Base-by-base conservation (phyloP, 2,329 filamentous ascomycete genomes). In the Aureobasidium lini region DNA sequence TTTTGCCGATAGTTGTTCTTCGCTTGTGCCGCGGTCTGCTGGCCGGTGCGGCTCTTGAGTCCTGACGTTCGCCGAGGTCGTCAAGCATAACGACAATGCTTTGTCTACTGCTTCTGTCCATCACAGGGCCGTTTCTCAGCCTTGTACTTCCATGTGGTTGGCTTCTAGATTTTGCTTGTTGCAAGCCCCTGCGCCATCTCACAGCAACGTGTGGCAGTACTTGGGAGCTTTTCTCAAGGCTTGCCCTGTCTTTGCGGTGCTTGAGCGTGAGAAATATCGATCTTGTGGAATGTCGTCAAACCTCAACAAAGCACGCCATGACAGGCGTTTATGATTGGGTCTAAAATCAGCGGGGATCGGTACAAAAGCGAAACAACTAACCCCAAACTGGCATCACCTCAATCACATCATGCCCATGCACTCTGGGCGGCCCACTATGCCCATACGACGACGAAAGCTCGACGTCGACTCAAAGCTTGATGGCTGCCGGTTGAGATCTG, bases 381-480 rank as follows among this genome's bases (percentile, higher is more conserved):
- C 52, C 60, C 48, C 50, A n/a, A 59, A 50, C 18, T 31, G 59
- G 59, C 36, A 42, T 54, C 42, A 46, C 56, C 37, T 57, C 62
- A 49, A 63, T 63, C 60, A 63, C 60, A 60, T 60, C 60, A 63
- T 63, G 58, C 57, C 52, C 48, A 36, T 60, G 58, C 54, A 48
- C 60, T 47, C 52, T 60, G 32, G 58, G 59, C 59, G 57, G 48
- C 53, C 52, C 61, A 59, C 57, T 59, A 42, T 32, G 10, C 5
- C 46, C 39, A 59, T 36, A 32, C 39, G 47, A 59, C 57, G 48
- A 59, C 48, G 39, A 39, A 48, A 46, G 16, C 23, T 44, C 46
- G 44, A 50, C 57, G 46, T 59, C 28, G 44, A 23, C 31, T 42
- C 44, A 50, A 59, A 59, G 57, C 57, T 59, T 50, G 46, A 44